Percentiles rank a stretch among this genome's conserved stretches.
Conservation (phyloP, 148 eudicot species). For the Amaranthus palmeri region DNA sequence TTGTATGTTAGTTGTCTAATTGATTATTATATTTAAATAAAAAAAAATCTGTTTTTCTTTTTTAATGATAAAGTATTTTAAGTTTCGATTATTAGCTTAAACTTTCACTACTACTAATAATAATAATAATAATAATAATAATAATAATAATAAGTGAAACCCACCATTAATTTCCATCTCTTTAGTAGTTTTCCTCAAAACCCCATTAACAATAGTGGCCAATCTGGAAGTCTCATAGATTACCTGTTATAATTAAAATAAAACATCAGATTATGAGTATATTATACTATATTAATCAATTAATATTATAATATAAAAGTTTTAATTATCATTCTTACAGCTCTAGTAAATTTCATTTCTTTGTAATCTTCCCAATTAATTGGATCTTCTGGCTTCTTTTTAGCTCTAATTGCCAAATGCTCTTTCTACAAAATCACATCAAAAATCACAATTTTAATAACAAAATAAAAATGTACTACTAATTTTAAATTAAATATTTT, state of each 20-base stretch:
- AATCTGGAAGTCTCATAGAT: constrained; percentile 93
- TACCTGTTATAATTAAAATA: constrained; percentile 48
- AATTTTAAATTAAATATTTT: background rate
- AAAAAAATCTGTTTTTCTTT: too few species aligned
- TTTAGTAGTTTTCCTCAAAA: constrained; percentile 82
- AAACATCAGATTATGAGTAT: constrained; percentile 10
- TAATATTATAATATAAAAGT: too few species aligned
- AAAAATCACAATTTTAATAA: background rate
- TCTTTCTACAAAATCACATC: constrained; percentile 48
- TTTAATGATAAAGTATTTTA: too few species aligned
- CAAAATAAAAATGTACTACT: background rate
- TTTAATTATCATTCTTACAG: constrained; percentile 51
- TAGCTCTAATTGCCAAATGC: constrained; percentile 75
- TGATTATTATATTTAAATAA: too few species aligned
- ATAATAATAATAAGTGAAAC: constrained; percentile 14
- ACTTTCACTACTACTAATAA: too few species aligned
- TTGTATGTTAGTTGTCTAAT: too few species aligned
- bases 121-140: background rate
- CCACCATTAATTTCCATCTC: constrained; percentile 97
- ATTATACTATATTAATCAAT: too few species aligned
- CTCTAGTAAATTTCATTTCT: constrained; percentile 88
- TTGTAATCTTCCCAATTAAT: constrained; percentile 80
- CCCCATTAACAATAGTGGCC: constrained; percentile 97
- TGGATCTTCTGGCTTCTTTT: constrained; percentile 69
- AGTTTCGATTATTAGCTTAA: too few species aligned